phyloP scores from a whole-genome alignment of 1,139 yeast species.

The Hyphopichia fennica region DNA sequence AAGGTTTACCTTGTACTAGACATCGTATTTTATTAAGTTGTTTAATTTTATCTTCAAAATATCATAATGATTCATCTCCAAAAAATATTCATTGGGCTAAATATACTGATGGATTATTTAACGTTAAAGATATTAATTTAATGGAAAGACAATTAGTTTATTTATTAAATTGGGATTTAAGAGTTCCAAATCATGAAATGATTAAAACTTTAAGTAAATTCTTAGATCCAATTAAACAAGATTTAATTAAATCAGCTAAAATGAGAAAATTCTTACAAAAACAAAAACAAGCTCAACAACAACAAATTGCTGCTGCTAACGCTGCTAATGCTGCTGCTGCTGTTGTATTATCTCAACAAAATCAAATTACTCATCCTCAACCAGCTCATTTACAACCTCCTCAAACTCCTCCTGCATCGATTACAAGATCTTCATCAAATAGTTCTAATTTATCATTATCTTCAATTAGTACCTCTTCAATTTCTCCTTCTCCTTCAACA shows the following conservation, averaged over 20 bases:
- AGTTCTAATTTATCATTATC: constrained; percentile 7
- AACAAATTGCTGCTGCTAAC: constrained; percentile 7
- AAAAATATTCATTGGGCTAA: constrained; percentile 77
- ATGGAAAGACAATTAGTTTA: constrained; percentile 78
- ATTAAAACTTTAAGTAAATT: constrained; percentile 43
- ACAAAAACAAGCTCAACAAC: constrained; percentile 19
- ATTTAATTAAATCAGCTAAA: constrained; percentile 45
- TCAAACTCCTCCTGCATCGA: constrained; percentile 8
- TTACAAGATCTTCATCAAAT: constrained; percentile 13
- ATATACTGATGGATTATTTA: constrained; percentile 72
- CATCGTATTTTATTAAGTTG: constrained; percentile 76
- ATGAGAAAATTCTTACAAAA: constrained; percentile 34
- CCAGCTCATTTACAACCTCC: constrained; percentile 8
- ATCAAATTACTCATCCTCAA: constrained; percentile 4
- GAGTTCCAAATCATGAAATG: constrained; percentile 56
- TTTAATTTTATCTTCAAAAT: constrained; percentile 68
- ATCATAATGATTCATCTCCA: constrained; percentile 76
- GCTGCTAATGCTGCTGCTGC: constrained; percentile 6
- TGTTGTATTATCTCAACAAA: constrained; percentile 8
- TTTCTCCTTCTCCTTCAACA: constrained; percentile 7
- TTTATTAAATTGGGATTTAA: constrained; percentile 69
- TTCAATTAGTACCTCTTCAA: constrained; percentile 6
- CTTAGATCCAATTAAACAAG: constrained; percentile 63
- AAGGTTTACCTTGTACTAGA: constrained; percentile 75
- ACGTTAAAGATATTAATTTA: constrained; percentile 65